Evolutionary conservation across 805 yeast genomes (phyloP).

Genomic region (Myxozyma geophila): DNA sequence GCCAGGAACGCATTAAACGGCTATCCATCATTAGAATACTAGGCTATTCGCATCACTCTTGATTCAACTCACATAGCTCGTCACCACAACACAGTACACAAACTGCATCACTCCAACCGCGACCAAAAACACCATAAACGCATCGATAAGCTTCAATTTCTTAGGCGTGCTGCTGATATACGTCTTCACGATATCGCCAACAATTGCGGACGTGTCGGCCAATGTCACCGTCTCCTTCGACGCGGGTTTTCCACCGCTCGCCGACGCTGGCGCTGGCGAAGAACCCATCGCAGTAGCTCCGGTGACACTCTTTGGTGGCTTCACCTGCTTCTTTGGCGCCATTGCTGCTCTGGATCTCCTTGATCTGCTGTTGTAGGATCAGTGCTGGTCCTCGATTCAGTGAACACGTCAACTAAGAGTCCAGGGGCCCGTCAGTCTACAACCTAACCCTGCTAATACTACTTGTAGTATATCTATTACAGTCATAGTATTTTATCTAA

Average conservation of each 20-base stretch:
- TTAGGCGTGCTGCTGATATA: constrained; percentile 30
- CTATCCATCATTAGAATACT: constrained; percentile 36
- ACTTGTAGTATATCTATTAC: not conserved
- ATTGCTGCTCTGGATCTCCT: not conserved
- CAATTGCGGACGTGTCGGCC: constrained; percentile 24
- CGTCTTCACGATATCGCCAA: constrained; percentile 16
- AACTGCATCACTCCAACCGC: constrained; percentile 78
- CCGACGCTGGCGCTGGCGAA: not conserved
- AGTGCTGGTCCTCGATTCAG: not conserved
- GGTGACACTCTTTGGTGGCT: constrained; percentile 1
- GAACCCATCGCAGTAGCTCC: not conserved
- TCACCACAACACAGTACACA: constrained; percentile 71
- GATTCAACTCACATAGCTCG: constrained; percentile 59
- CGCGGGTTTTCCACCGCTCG: not conserved
- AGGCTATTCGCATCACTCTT: not conserved
- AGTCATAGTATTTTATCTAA: not conserved
- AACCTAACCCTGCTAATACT: constrained; percentile 3
- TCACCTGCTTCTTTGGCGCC: constrained; percentile 19
- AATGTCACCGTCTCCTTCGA: not conserved
- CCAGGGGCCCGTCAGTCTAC: not conserved
- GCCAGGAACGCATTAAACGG: constrained; percentile 97
- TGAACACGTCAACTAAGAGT: not conserved
- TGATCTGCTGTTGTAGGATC: not conserved
- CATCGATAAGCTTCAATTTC: constrained; percentile 65
- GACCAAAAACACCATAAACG: constrained; percentile 75